phyloP scores from a whole-genome alignment of 2,329 filamentous ascomycete species.

The Arthrobotrys sphaeroides region DNA sequence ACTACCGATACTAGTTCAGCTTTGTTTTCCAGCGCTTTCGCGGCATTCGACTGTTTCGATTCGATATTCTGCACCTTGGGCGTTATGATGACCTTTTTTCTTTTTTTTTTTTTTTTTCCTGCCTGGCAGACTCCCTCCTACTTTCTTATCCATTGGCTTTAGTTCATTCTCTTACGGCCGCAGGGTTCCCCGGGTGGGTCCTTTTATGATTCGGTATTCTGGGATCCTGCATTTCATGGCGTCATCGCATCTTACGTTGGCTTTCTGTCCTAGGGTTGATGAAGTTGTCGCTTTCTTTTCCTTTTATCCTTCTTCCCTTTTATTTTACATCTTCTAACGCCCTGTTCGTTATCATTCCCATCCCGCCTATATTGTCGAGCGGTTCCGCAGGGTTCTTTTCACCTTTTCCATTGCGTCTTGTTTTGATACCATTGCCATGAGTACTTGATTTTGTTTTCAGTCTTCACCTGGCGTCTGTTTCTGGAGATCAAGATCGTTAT shows the following conservation, averaged over 20 bases:
- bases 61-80: constrained; percentile 26
- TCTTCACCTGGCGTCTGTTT: constrained; percentile 30
- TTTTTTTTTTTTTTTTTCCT: not conserved
- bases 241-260: constrained; percentile 9
- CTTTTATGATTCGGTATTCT: constrained; percentile 21
- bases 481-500: constrained; percentile 16
- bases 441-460: not conserved
- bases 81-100: constrained; percentile 23
- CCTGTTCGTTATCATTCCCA: not conserved
- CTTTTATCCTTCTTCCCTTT: not conserved
- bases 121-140: not conserved
- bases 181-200: constrained; percentile 33
- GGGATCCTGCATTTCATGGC: constrained; percentile 45
- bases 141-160: no score
- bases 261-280: not conserved
- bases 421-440: not conserved
- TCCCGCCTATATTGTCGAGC: constrained; percentile 17
- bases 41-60: constrained; percentile 10
- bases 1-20: not conserved
- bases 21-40: not conserved
- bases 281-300: not conserved
- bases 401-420: not conserved
- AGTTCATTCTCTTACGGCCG: constrained; percentile 15
- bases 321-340: not conserved
- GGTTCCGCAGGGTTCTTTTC: not conserved